Evolutionary conservation across 2,329 filamentous ascomycete genomes (phyloP).

Genomic region (Cyanodermella asteris): DNA sequence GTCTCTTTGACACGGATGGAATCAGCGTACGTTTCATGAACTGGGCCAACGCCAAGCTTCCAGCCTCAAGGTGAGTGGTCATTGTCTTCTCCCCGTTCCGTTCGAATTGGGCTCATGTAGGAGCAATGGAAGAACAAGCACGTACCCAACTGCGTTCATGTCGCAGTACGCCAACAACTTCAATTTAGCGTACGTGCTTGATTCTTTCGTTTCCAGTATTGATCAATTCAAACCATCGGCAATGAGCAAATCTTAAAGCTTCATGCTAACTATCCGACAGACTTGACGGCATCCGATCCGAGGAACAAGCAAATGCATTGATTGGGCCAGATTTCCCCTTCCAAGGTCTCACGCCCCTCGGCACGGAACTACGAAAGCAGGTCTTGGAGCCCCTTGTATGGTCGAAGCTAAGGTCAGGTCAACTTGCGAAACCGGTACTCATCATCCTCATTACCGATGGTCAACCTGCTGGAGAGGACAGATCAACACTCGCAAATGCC

Average conservation of each 20-base stretch:
- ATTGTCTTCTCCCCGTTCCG: too few species aligned
- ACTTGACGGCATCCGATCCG: conserved; percentile 31
- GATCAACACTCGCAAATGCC: conserved; percentile 32
- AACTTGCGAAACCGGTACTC: conserved; percentile 40
- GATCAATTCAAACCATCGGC: too few species aligned
- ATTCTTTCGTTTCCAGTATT: too few species aligned
- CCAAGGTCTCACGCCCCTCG: conserved; percentile 45
- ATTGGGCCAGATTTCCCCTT: conserved; percentile 32
- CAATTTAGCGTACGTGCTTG: too few species aligned
- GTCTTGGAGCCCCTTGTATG: conserved; percentile 40
- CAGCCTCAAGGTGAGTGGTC: too few species aligned
- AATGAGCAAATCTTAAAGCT: conserved; percentile 14
- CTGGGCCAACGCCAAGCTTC: too few species aligned
- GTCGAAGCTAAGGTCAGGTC: conserved; percentile 26
- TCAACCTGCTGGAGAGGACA: conserved; percentile 40
- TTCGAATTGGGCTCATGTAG: too few species aligned
- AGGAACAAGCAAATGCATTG: conserved; percentile 35
- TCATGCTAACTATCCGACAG: conserved; percentile 22
- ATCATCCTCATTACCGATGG: conserved; percentile 46
- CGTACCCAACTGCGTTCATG: too few species aligned
- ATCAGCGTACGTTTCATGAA: conserved; percentile 53
- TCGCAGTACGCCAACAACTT: too few species aligned
- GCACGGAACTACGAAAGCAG: conserved; percentile 38
- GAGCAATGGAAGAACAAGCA: neutral
- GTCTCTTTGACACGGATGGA: conserved; percentile 47